Evolutionary conservation across 805 yeast species (phyloP), one percentile per base, ranked within the genome.

Genomic region (Blastobotrys robertii): DNA sequence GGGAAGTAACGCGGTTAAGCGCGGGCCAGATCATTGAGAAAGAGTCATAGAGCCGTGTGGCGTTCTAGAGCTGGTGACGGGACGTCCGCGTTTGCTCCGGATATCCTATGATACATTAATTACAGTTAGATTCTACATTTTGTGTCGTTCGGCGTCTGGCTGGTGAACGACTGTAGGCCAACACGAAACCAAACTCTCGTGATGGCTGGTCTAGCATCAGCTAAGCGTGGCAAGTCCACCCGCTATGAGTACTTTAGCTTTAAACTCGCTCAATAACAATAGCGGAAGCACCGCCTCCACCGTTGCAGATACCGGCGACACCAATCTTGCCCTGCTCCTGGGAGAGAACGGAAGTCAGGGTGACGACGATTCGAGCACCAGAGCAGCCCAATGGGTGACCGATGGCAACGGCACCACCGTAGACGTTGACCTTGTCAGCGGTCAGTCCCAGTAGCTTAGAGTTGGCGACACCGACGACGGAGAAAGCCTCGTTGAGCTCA

Each of bases 271-370:
- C 95, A 56, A 92, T 76, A 48, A 92, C 85, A 57, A 92, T 71
- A 19, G 97, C 81, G 44, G 95, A 82, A 39, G 97, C 97, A 63
- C 98, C 99, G 63, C 99, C 99, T 59, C 99, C 99, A 72, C 99
- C 98, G 66, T 92, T 92, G 75, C 98, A 92, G 61, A 92, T 81
- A 64, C 86, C 96, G 57, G 96, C 97, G 53, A 79, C 86, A 64
- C 99, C 99, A 54, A 79, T 65, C 69, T 81, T 85, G 55, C 90
- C 94, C 44, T 67, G 67, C 72, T 92, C 97, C 69, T 90, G 96
- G 32, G 66, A 52, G 60, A 92, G 76, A 12, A 88, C 87, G 39
- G 86, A 76, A 46, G 79, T 57, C 64, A 92, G 74, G 25, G 98
- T 92, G 52, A 85, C 88, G 45, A 92, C 77, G 57, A 92, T 76